These are phyloP conservation scores for Nigrograna mackinnonii DNA, from an alignment of 2,329 filamentous ascomycete genomes.

Conservation along the genomic window DNA sequence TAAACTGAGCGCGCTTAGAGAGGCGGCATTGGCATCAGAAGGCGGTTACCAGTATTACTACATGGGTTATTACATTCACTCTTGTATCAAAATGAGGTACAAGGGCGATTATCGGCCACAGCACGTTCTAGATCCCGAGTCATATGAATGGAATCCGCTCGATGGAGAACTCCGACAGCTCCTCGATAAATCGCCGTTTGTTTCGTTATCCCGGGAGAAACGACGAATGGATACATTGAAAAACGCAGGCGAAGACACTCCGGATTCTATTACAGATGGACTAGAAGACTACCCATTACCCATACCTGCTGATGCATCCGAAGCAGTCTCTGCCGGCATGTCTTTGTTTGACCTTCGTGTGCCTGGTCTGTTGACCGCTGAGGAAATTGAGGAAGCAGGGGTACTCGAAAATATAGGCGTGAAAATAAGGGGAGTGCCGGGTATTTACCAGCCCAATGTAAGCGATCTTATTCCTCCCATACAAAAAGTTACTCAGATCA, in stretches of 20 bases:
- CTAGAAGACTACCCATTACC: slow-evolving; percentile 27
- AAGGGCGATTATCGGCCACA: slow-evolving; percentile 80
- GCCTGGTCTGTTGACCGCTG: slow-evolving; percentile 65
- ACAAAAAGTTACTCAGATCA: slow-evolving; percentile 17
- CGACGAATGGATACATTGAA: slow-evolving; percentile 17
- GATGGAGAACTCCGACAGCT: slow-evolving; percentile 55
- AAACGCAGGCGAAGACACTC: slow-evolving; percentile 1
- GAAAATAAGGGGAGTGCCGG: slow-evolving; percentile 43
- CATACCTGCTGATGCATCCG: slow-evolving; percentile 30
- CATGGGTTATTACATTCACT: slow-evolving; percentile 82
- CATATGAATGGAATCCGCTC: slow-evolving; percentile 64
- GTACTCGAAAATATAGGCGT: too few species aligned
- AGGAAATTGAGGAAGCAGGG: slow-evolving; percentile 57
- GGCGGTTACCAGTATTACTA: slow-evolving; percentile 77
- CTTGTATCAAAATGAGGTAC: slow-evolving; percentile 81
- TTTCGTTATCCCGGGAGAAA: slow-evolving; percentile 44
- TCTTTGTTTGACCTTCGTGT: slow-evolving; percentile 65
- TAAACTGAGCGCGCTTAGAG: slow-evolving; percentile 74
- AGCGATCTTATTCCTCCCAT: slow-evolving; percentile 42
- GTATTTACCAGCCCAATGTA: slow-evolving; percentile 38
- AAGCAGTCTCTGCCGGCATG: slow-evolving; percentile 38
- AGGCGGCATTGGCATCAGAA: slow-evolving; percentile 72
- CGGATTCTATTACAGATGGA: slow-evolving; percentile 1
- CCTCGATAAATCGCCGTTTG: slow-evolving; percentile 61
- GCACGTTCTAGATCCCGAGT: slow-evolving; percentile 71